phyloP scores from a whole-genome alignment of 1,284 basidiomycete genomes.

The Leucoagaricus sp. region DNA sequence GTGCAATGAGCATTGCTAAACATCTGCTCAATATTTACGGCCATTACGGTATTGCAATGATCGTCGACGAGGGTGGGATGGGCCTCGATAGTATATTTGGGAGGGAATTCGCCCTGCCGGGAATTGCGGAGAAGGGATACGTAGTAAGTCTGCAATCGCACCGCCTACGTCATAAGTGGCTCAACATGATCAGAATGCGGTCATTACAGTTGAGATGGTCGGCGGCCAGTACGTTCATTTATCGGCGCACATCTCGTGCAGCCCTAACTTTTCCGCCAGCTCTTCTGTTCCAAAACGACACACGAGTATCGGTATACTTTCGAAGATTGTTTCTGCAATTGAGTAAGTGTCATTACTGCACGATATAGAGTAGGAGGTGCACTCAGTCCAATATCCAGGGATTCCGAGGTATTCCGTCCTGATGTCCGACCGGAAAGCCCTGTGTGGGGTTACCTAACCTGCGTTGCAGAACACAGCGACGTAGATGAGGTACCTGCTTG shows the following conservation, averaged over 20 bases:
- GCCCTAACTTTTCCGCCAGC: slow-evolving; percentile 24
- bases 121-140: slow-evolving; percentile 70
- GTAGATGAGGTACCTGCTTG: slow-evolving; percentile 21
- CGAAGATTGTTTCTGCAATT: slow-evolving; percentile 27
- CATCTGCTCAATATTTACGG: slow-evolving; percentile 59
- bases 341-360: slow-evolving; percentile 20
- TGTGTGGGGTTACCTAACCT: slow-evolving; percentile 29
- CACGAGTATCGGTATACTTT: slow-evolving; percentile 33
- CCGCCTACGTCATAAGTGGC: background rate
- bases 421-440: slow-evolving; percentile 23
- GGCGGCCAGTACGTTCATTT: slow-evolving; percentile 48
- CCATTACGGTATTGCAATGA: slow-evolving; percentile 55
- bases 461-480: slow-evolving; percentile 25
- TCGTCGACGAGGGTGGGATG: slow-evolving; percentile 61
- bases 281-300: slow-evolving; percentile 49
- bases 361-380: background rate
- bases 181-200: slow-evolving; percentile 35
- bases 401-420: slow-evolving; percentile 26
- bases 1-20: slow-evolving; percentile 22
- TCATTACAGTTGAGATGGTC: slow-evolving; percentile 45
- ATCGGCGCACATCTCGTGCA: background rate
- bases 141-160: slow-evolving; percentile 22
- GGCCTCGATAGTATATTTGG: slow-evolving; percentile 28
- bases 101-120: slow-evolving; percentile 51
- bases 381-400: slow-evolving; percentile 16